phyloP scores from a whole-genome alignment of 805 yeast species.

The Lipomyces sp. region DNA sequence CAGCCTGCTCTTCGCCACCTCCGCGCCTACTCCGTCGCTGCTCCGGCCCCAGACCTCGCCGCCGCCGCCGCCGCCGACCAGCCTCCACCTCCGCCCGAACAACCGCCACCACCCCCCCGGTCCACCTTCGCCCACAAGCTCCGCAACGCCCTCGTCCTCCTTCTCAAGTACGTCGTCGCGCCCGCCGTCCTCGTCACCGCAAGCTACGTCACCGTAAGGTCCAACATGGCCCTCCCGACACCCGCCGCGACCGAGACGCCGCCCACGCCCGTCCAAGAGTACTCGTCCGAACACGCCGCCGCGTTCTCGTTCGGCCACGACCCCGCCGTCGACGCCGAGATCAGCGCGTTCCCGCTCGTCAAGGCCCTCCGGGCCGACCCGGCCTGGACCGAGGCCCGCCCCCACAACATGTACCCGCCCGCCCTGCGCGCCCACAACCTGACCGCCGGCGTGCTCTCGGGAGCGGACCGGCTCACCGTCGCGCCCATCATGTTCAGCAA shows the following conservation, averaged over 20 bases:
- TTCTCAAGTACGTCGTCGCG: conserved; percentile 4
- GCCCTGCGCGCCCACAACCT: conserved; percentile 33
- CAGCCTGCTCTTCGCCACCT: too few species aligned
- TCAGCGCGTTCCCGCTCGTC: conserved; percentile 5
- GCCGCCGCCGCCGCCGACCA: too few species aligned
- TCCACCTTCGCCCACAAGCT: too few species aligned
- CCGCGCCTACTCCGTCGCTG: too few species aligned
- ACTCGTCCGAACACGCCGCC: not conserved
- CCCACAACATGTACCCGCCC: conserved; percentile 33
- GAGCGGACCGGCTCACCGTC: conserved; percentile 77
- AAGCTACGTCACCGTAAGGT: conserved; percentile 1
- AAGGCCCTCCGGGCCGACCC: conserved; percentile 30
- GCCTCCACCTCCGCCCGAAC: too few species aligned
- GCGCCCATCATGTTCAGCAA: conserved; percentile 68
- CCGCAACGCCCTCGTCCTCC: too few species aligned
- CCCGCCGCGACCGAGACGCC: not conserved
- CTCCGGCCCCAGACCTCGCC: too few species aligned
- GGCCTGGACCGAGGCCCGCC: conserved; percentile 31
- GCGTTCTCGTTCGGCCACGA: not conserved
- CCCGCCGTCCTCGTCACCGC: conserved; percentile 1
- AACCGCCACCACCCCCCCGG: too few species aligned
- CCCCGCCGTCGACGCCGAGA: conserved; percentile 5
- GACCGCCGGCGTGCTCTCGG: conserved; percentile 53
- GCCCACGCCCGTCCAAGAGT: not conserved
- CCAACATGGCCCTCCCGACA: not conserved